phyloP scores from a whole-genome alignment of 2,329 filamentous ascomycete species.

The Tetracladium maxilliforme region DNA sequence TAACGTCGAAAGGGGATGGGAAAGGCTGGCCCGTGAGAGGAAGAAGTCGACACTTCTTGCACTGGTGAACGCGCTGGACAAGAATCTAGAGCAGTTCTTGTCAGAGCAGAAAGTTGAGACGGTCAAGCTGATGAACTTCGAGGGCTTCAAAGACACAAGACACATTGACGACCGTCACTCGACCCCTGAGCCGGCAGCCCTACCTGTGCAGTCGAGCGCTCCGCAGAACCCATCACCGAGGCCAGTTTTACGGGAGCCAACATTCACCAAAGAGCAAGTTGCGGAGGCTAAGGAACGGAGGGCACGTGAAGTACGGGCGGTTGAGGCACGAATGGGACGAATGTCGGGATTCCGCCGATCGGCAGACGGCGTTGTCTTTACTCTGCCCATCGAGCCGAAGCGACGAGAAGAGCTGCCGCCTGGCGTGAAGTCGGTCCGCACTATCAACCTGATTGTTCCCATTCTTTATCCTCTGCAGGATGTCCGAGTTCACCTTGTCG shows the following conservation, averaged over 20 bases:
- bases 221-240: constrained; percentile 1
- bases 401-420: constrained; percentile 44
- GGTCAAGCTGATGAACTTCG: constrained; percentile 57
- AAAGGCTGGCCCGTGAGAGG: constrained; percentile 38
- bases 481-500: constrained; percentile 50
- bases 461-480: constrained; percentile 56
- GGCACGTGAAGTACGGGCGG: constrained; percentile 52
- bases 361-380: constrained; percentile 55
- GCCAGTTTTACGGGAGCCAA: constrained; percentile 6
- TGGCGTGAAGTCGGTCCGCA: constrained; percentile 44
- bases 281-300: constrained; percentile 46
- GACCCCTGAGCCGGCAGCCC: constrained; percentile 7
- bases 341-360: constrained; percentile 53
- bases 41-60: constrained; percentile 45
- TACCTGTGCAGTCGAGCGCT: constrained; percentile 10
- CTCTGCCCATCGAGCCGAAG: constrained; percentile 53
- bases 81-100: constrained; percentile 53
- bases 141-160: constrained; percentile 41
- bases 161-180: constrained; percentile 15
- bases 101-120: constrained; percentile 58
- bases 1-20: constrained; percentile 66
- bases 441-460: constrained; percentile 55
- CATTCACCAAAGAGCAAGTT: constrained; percentile 44
- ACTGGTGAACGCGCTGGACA: constrained; percentile 57
- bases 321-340: constrained; percentile 61